These are phyloP conservation scores for Fusarium succisae DNA, from an alignment of 2,329 filamentous ascomycete genomes.

Conservation along the genomic window DNA sequence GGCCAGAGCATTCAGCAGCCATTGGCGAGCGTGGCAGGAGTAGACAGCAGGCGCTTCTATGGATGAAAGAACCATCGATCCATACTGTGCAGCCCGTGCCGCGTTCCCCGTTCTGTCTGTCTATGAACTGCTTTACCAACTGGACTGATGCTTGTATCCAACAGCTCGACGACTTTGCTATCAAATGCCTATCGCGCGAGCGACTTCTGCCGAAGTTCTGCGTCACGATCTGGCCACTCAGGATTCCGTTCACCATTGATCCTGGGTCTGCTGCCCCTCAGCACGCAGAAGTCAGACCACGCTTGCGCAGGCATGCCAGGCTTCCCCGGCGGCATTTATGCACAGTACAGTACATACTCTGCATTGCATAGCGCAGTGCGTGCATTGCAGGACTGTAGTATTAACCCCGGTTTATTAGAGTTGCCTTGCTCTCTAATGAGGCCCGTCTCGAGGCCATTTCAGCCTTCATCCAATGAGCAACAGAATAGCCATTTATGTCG, in stretches of 20 bases:
- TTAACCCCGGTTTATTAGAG: background rate
- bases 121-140: conserved; percentile 22
- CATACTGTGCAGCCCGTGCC: background rate
- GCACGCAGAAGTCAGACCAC: conserved; percentile 38
- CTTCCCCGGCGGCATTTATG: conserved; percentile 27
- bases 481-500: background rate
- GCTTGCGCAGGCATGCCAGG: conserved; percentile 26
- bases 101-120: background rate
- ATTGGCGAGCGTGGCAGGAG: conserved; percentile 12
- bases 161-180: background rate
- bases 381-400: conserved; percentile 26
- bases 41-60: background rate
- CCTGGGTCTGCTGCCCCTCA: conserved; percentile 29
- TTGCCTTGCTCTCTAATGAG: background rate
- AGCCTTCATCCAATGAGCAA: conserved; percentile 11
- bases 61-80: background rate
- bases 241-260: conserved; percentile 12
- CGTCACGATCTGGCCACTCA: conserved; percentile 42
- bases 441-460: background rate
- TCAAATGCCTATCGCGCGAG: conserved; percentile 4
- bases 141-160: background rate
- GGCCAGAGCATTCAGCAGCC: background rate
- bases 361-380: conserved; percentile 12
- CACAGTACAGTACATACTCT: background rate
- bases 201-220: conserved; percentile 30